A percentile compares a stretch with the other conserved stretches of the same genome.
Conservation (phyloP, 371 early-diverging fungal species). For the Lichtheimia ornata region DNA sequence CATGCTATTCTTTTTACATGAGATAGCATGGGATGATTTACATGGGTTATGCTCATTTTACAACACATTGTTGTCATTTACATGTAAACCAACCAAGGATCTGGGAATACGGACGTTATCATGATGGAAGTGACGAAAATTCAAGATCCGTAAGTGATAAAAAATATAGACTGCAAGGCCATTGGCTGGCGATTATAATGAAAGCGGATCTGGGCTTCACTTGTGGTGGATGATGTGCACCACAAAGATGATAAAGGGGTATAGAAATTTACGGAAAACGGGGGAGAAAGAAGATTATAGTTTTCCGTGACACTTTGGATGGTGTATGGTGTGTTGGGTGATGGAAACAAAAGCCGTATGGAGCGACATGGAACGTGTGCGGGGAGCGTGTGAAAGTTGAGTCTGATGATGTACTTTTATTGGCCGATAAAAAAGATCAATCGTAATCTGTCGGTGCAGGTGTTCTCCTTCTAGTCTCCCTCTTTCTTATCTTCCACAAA, state of each 20-base stretch:
- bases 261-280: not conserved
- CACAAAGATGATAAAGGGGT: not conserved
- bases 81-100: no score
- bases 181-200: constrained; percentile 10
- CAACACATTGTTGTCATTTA: no score
- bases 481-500: constrained; percentile 1
- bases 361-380: not conserved
- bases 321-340: not conserved
- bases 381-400: constrained; percentile 24
- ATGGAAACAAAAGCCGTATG: not conserved
- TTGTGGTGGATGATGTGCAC: not conserved
- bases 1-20: no score
- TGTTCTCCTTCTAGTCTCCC: constrained; percentile 14
- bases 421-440: constrained; percentile 31
- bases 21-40: no score
- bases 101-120: not conserved
- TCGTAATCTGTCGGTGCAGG: constrained; percentile 15
- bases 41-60: no score
- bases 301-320: not conserved
- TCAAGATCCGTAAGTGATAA: constrained; percentile 15
- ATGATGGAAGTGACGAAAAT: constrained; percentile 2
- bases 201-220: constrained; percentile 1
- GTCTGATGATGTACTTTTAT: constrained; percentile 29
- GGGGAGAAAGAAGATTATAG: constrained; percentile 1
- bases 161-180: constrained; percentile 1